Evolutionary conservation across 116 monocot species (phyloP), one percentile per base, ranked within the genome.

Genomic region (Cymodocea nodosa): DNA sequence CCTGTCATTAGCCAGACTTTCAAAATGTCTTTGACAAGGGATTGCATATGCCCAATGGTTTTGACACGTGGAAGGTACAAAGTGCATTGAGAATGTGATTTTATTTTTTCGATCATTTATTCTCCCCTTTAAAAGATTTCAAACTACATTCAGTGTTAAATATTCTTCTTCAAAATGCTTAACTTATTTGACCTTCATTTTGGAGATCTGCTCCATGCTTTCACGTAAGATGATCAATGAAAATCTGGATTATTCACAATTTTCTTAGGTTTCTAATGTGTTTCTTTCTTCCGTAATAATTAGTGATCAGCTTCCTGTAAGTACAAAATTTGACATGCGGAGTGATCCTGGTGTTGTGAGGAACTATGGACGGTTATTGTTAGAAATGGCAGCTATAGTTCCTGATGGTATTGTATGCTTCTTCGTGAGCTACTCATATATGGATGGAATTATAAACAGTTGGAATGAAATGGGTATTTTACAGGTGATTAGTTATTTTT

Each of bases 361-460:
- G 63, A 98, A 98, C 59, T 92, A 98, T 80, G 98, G 98, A 62
- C 68, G 84, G 35, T 84, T 98, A 12, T 74, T 98, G 68, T 68
- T 98, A 59, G 98, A 98, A 81, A 98, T 98, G 98, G 89, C 86
- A 72, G 79, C 84, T 64, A 80, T 92, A 62, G 92, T 92, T 39
- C 98, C 98, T 62, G 98, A 98, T 79, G 98, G 98, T 48, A 78
- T 98, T 69, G 98, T 92, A 23, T 98, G 98, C 35, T 98, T 98
- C 75, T 98, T 92, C 79, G 98, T 98, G 44, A 98, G 98, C 74
- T 98, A 98, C 75, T 97, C 97, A n/a, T 97, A 97, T 69, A 97
- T 97, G 97, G 97, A 97, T 65, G 85, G 85, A 34, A 97, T 97
- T 73, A 83, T 95, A 36, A 90, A 95, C 68, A 87, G 83, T 70